Percentiles rank a stretch among this genome's conserved stretches.
Evolutionary conservation across 2,329 filamentous ascomycete species (phyloP).

Genomic region (Cytospora schulzeri): DNA sequence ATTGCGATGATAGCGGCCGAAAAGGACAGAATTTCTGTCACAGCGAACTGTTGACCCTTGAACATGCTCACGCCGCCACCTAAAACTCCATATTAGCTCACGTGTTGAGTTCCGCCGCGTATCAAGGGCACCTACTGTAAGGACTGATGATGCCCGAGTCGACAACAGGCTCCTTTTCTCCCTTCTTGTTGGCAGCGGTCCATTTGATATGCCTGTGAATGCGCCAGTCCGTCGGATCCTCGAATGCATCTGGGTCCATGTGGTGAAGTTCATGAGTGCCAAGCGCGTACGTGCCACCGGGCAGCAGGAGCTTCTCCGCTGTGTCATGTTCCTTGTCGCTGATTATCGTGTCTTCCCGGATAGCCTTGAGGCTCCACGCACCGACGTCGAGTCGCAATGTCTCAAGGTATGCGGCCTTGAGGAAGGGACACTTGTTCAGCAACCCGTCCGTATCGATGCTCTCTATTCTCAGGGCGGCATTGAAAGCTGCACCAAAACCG

Average conservation of each 20-base stretch:
- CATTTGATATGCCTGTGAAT: slow-evolving; percentile 39
- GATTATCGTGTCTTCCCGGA: slow-evolving; percentile 39
- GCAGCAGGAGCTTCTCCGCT: slow-evolving; percentile 35
- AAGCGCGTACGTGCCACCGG: slow-evolving; percentile 41
- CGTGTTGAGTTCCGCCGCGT: neutral
- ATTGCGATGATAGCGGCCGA: slow-evolving; percentile 40
- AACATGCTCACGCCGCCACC: slow-evolving; percentile 39
- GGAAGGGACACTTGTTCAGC: slow-evolving; percentile 40
- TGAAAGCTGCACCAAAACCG: slow-evolving; percentile 41
- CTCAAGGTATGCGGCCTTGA: slow-evolving; percentile 45
- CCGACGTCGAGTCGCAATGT: slow-evolving; percentile 44
- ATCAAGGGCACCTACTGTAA: slow-evolving; percentile 36
- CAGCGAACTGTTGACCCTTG: slow-evolving; percentile 37
- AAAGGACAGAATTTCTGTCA: slow-evolving; percentile 40
- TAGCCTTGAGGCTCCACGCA: slow-evolving; percentile 36
- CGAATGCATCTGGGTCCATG: slow-evolving; percentile 38
- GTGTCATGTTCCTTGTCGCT: slow-evolving; percentile 33
- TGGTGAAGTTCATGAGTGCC: slow-evolving; percentile 39
- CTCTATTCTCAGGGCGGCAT: slow-evolving; percentile 39
- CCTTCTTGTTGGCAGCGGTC: slow-evolving; percentile 31
- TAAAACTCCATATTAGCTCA: slow-evolving; percentile 24
- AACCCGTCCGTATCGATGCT: slow-evolving; percentile 42
- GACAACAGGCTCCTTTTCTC: slow-evolving; percentile 29
- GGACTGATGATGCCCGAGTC: slow-evolving; percentile 37
- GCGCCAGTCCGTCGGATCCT: slow-evolving; percentile 41